Evolutionary conservation across 495 filamentous ascomycete species (phyloP), one percentile per base, ranked within the genome.

Genomic region (Hypomontagnella submonticulosa): DNA sequence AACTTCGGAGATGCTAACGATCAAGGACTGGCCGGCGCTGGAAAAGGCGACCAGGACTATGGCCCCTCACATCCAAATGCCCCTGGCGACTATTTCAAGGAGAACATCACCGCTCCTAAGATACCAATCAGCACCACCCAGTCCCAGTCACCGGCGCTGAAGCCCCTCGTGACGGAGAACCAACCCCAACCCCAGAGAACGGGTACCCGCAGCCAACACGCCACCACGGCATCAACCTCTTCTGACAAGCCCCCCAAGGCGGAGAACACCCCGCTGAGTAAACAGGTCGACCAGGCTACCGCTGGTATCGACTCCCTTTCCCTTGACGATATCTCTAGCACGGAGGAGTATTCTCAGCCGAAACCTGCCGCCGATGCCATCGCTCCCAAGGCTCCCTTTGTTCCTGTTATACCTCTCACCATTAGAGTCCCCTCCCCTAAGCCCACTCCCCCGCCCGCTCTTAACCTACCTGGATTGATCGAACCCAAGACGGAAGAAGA

Each of bases 401-500:
- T 59, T n/a, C 65, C 67, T 2, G 20, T 66, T 19, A 38, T 70
- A 12, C 69, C 71, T 54, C 37, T 63, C 16, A 50, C 56, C 30
- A 18, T 47, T 13, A 36, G 33, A 30, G 4, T 18, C 20, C 19
- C 30, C 10, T 33, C 47, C 2, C 11, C 44, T 36, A 59, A 27
- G 34, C 37, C 61, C 18, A 13, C 53, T 36, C 15, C 52, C 0
- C 34, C 42, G 2, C 34, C 19, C 0, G 9, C 20, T 54, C 59
- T 47, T 8, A 38, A 18, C 19, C 59, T 74, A 34, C 71, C 71
- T 46, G 71, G 71, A 16, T 12, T 72, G 16, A 54, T 72, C 36
- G 71, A 74, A 30, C 71, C 72, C 5, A 56, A 53, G 41, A 71
- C 67, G 0, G 72, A 74, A 23, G 72, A 69, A 36, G 70, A 65